A percentile compares a stretch with the other conserved stretches of the same genome.
Conservation (phyloP, 1,139 yeast species). For the Suhomyces bokatorum region DNA sequence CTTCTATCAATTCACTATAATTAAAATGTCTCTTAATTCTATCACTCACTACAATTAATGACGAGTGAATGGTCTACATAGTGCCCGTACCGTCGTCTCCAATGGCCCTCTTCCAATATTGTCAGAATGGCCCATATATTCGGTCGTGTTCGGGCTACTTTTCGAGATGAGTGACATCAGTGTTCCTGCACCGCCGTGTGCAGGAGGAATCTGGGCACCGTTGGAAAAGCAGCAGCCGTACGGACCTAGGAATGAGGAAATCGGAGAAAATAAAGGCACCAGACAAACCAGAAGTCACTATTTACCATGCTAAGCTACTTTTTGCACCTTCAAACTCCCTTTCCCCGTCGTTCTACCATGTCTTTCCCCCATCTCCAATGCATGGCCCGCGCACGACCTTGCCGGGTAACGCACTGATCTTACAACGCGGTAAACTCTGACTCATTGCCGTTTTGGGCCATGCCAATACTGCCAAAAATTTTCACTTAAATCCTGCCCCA, state of each 20-base stretch:
- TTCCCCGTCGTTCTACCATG: neutral
- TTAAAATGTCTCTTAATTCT: too few relatives aligned
- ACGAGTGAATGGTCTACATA: too few relatives aligned
- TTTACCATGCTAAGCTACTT: neutral
- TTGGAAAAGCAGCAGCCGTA: too few relatives aligned
- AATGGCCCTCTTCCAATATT: too few relatives aligned
- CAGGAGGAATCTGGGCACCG: neutral
- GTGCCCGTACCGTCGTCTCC: too few relatives aligned
- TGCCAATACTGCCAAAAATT: slow-evolving; percentile 13
- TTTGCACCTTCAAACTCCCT: neutral
- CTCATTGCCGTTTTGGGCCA: slow-evolving; percentile 37
- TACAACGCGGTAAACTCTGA: slow-evolving; percentile 41
- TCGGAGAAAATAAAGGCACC: neutral
- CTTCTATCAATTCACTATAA: too few relatives aligned
- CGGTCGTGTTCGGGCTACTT: neutral
- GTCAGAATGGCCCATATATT: too few relatives aligned
- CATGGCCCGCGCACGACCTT: slow-evolving; percentile 4
- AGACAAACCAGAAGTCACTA: neutral
- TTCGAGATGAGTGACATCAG: slow-evolving; percentile 1
- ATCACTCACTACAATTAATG: too few relatives aligned
- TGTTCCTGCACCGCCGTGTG: neutral
- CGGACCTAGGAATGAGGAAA: neutral
- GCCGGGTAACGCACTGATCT: slow-evolving; percentile 33
- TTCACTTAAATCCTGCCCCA: slow-evolving; percentile 13
- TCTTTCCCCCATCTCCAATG: neutral